phyloP scores from a whole-genome alignment of 495 filamentous ascomycete genomes.

The Trichocladium uniseriatum region DNA sequence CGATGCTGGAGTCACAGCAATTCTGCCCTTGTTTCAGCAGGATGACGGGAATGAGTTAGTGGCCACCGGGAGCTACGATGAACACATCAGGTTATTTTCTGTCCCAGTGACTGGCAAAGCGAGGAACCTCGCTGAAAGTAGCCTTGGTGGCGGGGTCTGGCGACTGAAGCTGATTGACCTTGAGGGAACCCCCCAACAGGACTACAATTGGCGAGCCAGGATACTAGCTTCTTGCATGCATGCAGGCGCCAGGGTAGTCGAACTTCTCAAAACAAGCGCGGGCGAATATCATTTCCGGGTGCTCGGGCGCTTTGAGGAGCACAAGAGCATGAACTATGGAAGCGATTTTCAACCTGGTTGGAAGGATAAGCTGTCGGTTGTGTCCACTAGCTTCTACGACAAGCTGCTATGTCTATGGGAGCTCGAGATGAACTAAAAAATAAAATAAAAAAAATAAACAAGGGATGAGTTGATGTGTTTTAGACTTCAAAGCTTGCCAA shows the following conservation, averaged over 20 bases:
- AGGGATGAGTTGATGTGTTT: no score
- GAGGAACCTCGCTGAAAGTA: constrained; percentile 49
- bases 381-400: constrained; percentile 91
- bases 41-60: constrained; percentile 43
- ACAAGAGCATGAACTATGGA: constrained; percentile 94
- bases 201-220: constrained; percentile 30
- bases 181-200: constrained; percentile 2
- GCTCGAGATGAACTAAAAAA: constrained; percentile 21
- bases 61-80: constrained; percentile 89
- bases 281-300: constrained; percentile 55
- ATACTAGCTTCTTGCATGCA: constrained; percentile 93
- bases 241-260: constrained; percentile 63
- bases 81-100: constrained; percentile 58
- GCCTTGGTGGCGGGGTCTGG: constrained; percentile 87
- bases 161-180: constrained; percentile 54
- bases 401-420: constrained; percentile 72
- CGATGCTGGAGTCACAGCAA: constrained; percentile 78
- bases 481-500: no score
- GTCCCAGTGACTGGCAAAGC: constrained; percentile 36
- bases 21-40: constrained; percentile 53
- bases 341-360: constrained; percentile 55
- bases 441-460: no score
- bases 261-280: constrained; percentile 17
- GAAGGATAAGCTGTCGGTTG: constrained; percentile 34
- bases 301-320: constrained; percentile 68